phyloP scores from a whole-genome alignment of 768 basidiomycete species.

The Pleurotus sapidus region DNA sequence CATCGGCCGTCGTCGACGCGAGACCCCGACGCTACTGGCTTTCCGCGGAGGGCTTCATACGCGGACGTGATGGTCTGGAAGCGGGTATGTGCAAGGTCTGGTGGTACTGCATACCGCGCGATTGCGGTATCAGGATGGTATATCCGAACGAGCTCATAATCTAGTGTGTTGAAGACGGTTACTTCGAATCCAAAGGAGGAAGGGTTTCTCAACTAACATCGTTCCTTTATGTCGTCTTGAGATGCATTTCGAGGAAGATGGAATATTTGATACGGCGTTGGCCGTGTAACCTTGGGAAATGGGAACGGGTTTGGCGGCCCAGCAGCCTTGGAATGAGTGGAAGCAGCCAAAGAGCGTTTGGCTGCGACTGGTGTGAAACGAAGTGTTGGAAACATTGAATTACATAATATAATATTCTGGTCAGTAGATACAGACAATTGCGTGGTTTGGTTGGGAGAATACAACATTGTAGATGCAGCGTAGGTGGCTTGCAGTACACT shows the following conservation, averaged over 20 bases:
- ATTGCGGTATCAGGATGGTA: conserved; percentile 69
- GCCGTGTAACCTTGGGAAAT: conserved; percentile 50
- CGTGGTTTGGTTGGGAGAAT: too few relatives aligned
- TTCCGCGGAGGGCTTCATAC: conserved; percentile 55
- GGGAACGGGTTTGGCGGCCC: conserved; percentile 22
- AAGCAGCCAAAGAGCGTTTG: not conserved
- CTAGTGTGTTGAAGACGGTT: conserved; percentile 26
- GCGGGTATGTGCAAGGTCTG: conserved; percentile 48
- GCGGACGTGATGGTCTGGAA: conserved; percentile 67
- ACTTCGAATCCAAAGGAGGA: too few relatives aligned
- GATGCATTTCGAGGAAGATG: conserved; percentile 56
- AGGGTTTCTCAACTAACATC: conserved; percentile 46
- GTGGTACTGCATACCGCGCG: conserved; percentile 31
- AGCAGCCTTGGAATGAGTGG: not conserved
- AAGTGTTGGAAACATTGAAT: too few relatives aligned
- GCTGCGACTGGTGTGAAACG: too few relatives aligned
- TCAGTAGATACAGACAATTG: too few relatives aligned
- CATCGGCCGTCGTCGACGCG: conserved; percentile 11
- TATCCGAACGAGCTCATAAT: conserved; percentile 69
- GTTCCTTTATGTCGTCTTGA: conserved; percentile 58
- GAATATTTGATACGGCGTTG: conserved; percentile 73
- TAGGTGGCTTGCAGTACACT: too few relatives aligned
- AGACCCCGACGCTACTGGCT: conserved; percentile 17
- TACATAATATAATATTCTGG: too few relatives aligned
- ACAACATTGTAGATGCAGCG: too few relatives aligned